Evolutionary conservation across 139 green algal species (phyloP).

Genomic region (Chlamydomonas eustigma): DNA sequence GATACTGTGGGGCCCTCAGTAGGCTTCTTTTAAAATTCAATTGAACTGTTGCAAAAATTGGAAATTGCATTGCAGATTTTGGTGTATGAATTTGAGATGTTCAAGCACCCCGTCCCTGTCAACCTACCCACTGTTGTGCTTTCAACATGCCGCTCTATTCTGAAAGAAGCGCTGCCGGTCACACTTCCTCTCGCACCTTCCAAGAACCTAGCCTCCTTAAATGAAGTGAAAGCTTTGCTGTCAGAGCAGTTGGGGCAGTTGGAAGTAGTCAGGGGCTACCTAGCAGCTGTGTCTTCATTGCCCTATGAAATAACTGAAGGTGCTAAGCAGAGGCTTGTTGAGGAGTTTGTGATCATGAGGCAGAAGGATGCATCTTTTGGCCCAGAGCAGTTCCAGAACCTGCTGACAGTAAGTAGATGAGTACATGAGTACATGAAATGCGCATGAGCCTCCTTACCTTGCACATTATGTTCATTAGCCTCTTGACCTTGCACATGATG

Average conservation of each 20-base stretch:
- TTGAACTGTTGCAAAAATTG: neutral
- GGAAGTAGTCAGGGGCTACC: slow-evolving; percentile 29
- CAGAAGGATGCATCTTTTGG: slow-evolving; percentile 13
- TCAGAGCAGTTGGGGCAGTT: neutral
- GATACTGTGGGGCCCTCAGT: too few relatives aligned
- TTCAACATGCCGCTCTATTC: slow-evolving; percentile 38
- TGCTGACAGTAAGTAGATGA: neutral
- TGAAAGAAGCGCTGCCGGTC: slow-evolving; percentile 29
- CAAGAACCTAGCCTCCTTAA: slow-evolving; percentile 16
- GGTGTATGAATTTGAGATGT: slow-evolving; percentile 68
- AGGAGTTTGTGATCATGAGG: slow-evolving; percentile 16
- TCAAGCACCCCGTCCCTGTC: slow-evolving; percentile 48
- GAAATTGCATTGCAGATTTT: slow-evolving; percentile 36
- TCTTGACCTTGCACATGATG: too few relatives aligned
- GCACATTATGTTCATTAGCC: too few relatives aligned
- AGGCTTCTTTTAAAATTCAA: too few relatives aligned
- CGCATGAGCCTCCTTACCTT: too few relatives aligned
- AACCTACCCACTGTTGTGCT: slow-evolving; percentile 58
- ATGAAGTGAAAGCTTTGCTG: neutral
- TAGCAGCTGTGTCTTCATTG: slow-evolving; percentile 21
- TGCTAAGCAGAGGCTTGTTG: neutral
- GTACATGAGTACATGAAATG: neutral
- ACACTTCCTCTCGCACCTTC: slow-evolving; percentile 36
- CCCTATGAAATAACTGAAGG: neutral
- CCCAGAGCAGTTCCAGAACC: slow-evolving; percentile 12